Evolutionary conservation across 257 asterid species (phyloP).

Genomic region (Schizonepeta tenuifolia): DNA sequence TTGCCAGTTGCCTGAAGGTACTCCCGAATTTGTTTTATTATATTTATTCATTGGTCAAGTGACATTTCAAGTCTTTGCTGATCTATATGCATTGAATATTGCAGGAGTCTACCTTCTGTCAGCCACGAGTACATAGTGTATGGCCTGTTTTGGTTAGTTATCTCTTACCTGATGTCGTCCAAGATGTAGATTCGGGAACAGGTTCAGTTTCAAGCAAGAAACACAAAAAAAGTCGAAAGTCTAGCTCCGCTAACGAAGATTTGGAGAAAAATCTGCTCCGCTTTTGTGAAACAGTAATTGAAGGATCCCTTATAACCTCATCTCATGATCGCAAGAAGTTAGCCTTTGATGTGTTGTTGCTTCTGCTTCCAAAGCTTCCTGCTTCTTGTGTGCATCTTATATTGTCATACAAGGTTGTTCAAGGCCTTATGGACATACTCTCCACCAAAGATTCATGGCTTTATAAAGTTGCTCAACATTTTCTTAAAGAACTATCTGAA

Average conservation of each 20-base stretch:
- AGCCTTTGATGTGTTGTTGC: constrained; percentile 75
- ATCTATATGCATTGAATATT: constrained; percentile 35
- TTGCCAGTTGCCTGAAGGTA: constrained; percentile 89
- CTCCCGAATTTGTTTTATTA: constrained; percentile 23
- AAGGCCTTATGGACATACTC: constrained; percentile 86
- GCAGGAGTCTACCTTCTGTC: constrained; percentile 95
- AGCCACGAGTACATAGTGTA: constrained; percentile 85
- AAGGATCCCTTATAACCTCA: constrained; percentile 81
- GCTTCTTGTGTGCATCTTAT: constrained; percentile 55
- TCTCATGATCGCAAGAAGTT: constrained; percentile 95
- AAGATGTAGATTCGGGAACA: constrained; percentile 59
- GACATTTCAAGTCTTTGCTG: constrained; percentile 26
- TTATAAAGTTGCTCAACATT: constrained; percentile 76
- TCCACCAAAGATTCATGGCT: constrained; percentile 89
- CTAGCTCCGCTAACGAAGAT: constrained; percentile 72
- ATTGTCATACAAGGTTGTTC: constrained; percentile 79
- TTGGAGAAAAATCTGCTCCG: constrained; percentile 58
- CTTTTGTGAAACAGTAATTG: constrained; percentile 77
- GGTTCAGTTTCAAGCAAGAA: constrained; percentile 58
- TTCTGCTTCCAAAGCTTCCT: constrained; percentile 79
- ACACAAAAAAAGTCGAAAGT: constrained; percentile 73
- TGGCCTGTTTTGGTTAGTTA: constrained; percentile 76
- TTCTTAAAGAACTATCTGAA: constrained; percentile 75
- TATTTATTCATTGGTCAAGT: background rate
- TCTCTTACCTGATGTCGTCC: constrained; percentile 69